Evolutionary conservation across 345 rosid genomes (phyloP).

Genomic region (Acer negundo): DNA sequence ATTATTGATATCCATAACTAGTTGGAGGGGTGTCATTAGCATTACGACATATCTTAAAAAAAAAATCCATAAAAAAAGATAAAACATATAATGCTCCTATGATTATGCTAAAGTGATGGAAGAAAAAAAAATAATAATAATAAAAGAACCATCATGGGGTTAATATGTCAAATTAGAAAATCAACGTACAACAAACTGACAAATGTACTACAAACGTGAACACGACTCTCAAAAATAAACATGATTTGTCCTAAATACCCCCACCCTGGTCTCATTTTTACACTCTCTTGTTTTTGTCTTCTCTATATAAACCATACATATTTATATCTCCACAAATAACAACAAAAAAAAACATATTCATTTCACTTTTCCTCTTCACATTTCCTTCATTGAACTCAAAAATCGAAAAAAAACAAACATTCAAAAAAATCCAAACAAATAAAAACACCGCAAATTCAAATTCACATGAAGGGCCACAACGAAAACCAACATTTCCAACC

Average conservation of each 20-base stretch:
- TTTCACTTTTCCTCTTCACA: no score
- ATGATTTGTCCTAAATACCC: neutral
- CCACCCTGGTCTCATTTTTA: neutral
- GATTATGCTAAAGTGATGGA: no score
- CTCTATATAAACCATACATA: neutral
- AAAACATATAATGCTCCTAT: no score
- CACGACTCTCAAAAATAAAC: neutral
- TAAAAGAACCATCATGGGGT: neutral
- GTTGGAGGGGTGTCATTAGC: no score
- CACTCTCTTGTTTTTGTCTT: neutral
- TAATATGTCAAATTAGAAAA: neutral
- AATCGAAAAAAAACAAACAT: no score
- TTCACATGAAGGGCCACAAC: conserved; percentile 21
- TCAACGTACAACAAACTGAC: neutral
- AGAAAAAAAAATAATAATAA: no score
- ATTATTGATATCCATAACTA: no score
- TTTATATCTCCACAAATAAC: neutral
- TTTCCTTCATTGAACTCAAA: neutral
- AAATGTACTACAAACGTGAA: neutral
- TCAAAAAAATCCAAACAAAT: no score
- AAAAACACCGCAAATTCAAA: neutral
- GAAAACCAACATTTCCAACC: conserved; percentile 1
- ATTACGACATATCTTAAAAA: no score
- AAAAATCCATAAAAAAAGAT: no score
- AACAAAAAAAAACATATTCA: neutral